A percentile compares a stretch with the other conserved stretches of the same genome.
These are phyloP conservation scores for Cryptococcus sp. DNA, from an alignment of 1,284 basidiomycete species.

Conservation along the genomic window DNA sequence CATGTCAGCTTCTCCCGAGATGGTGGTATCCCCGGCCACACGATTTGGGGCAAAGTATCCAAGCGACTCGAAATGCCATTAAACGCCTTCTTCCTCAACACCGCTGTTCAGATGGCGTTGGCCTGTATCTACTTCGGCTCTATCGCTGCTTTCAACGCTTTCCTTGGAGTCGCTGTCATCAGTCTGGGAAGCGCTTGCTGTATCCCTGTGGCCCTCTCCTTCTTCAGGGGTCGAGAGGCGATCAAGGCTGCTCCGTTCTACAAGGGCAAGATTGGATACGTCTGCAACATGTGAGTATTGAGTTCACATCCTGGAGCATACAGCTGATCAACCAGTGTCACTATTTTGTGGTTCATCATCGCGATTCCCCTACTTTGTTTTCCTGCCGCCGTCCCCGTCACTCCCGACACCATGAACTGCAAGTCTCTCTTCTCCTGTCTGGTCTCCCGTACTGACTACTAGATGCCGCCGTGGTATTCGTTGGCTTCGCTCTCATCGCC, in stretches of 20 bases:
- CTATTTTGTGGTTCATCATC: conserved; percentile 30
- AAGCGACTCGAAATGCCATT: conserved; percentile 45
- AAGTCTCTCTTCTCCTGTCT: neutral
- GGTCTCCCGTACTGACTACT: neutral
- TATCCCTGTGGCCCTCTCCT: conserved; percentile 46
- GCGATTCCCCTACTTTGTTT: conserved; percentile 33
- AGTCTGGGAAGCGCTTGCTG: conserved; percentile 42
- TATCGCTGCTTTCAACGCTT: conserved; percentile 41
- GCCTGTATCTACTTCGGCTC: conserved; percentile 47
- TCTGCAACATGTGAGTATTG: conserved; percentile 37
- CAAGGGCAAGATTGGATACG: conserved; percentile 44
- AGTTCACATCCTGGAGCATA: conserved; percentile 26
- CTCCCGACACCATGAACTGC: conserved; percentile 30
- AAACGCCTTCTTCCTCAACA: conserved; percentile 47
- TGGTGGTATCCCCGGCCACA: conserved; percentile 48
- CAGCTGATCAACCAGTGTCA: conserved; percentile 13
- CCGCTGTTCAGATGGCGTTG: conserved; percentile 45
- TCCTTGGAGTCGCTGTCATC: conserved; percentile 43
- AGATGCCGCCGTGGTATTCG: conserved; percentile 59
- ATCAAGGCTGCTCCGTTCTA: conserved; percentile 36
- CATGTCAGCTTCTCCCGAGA: conserved; percentile 48
- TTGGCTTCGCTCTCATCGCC: conserved; percentile 56
- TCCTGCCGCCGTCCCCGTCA: conserved; percentile 32
- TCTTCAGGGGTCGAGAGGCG: conserved; percentile 39
- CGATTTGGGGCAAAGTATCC: conserved; percentile 42